Conservation (phyloP, 164 flowering plant species). For the Umbellularia californica region DNA sequence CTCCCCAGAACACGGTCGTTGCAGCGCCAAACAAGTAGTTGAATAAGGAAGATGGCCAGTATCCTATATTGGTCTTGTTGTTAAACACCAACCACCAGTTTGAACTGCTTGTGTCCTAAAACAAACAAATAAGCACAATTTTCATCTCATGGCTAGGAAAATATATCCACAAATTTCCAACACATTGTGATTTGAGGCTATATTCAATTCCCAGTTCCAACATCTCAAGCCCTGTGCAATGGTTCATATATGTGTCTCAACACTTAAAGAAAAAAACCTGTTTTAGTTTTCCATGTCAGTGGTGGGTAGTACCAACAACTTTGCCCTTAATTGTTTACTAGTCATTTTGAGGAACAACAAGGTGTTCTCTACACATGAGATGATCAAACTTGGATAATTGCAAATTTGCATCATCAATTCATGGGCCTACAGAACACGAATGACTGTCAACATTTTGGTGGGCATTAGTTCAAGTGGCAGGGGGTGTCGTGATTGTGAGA, state of each 20-base stretch:
- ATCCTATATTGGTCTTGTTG: not conserved
- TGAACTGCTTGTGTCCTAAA: not conserved
- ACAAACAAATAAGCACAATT: not conserved
- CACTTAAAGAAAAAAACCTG: too few species aligned
- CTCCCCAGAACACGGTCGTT: constrained; percentile 2
- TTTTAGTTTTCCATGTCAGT: not conserved
- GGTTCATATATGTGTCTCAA: too few species aligned
- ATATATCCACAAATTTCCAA: not conserved
- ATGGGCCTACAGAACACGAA: too few species aligned
- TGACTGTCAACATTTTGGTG: too few species aligned
- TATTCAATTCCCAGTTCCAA: not conserved
- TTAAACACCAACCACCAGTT: constrained; percentile 7
- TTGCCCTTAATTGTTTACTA: too few species aligned
- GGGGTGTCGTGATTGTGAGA: too few species aligned
- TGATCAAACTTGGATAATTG: too few species aligned
- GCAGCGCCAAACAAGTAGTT: not conserved
- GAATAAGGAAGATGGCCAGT: constrained; percentile 2
- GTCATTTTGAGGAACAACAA: too few species aligned
- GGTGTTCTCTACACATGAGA: too few species aligned
- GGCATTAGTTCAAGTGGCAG: too few species aligned
- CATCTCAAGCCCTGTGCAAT: too few species aligned
- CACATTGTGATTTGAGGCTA: not conserved
- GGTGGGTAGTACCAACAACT: constrained; percentile 1
- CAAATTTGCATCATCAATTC: too few species aligned
- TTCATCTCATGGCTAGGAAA: not conserved